Evolutionary conservation across 164 flowering plant genomes (phyloP).

Genomic region (Dillenia turbinata): DNA sequence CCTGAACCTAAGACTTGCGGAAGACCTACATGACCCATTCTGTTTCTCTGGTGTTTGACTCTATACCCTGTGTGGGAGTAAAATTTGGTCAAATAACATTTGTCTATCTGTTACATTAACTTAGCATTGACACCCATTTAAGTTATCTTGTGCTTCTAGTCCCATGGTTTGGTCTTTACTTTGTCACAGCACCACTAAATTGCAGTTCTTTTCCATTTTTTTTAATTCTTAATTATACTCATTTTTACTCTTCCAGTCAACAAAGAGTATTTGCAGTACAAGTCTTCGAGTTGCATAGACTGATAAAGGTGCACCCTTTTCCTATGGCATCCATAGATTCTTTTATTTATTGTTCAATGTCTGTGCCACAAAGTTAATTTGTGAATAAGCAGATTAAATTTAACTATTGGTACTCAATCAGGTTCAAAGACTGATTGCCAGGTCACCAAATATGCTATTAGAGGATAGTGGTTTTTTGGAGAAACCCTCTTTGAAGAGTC

Average conservation of each 20-base stretch:
- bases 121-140: no score
- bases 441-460: conserved; percentile 51
- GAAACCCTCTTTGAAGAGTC: conserved; percentile 16
- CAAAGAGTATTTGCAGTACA: conserved; percentile 77
- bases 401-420: conserved; percentile 20
- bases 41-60: no score
- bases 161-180: no score
- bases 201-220: no score
- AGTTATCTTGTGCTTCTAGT: no score
- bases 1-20: no score
- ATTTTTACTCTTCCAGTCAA: conserved; percentile 51
- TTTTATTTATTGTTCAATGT: not conserved
- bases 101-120: no score
- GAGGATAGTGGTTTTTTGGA: conserved; percentile 23
- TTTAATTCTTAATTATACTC: not conserved
- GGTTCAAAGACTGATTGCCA: conserved; percentile 79
- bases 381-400: not conserved
- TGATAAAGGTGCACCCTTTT: conserved; percentile 54
- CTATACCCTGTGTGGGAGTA: no score
- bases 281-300: conserved; percentile 95
- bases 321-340: not conserved
- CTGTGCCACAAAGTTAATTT: not conserved
- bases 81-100: no score
- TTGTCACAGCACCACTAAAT: no score
- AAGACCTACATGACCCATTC: no score